Conservation (phyloP, 345 rosid genomes). For the Anacardium occidentale region DNA sequence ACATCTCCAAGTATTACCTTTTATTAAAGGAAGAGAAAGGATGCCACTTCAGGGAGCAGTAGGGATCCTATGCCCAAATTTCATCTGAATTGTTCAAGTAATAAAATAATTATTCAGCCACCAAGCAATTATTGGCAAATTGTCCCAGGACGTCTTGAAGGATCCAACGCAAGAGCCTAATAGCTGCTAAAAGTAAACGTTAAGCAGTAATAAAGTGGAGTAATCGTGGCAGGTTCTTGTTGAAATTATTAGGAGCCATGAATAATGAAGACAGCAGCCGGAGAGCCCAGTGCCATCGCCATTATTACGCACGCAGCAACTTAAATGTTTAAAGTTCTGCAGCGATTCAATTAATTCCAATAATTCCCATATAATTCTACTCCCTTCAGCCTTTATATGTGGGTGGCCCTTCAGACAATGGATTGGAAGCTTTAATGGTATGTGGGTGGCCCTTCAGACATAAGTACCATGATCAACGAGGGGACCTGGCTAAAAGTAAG, state of each 20-base stretch:
- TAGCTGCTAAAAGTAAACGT: neutral
- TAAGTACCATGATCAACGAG: no score
- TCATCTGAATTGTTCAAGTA: neutral
- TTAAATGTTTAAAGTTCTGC: no score
- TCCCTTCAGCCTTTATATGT: neutral
- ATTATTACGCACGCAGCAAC: neutral
- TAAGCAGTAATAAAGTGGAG: neutral
- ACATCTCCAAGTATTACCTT: no score
- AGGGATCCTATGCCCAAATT: conserved; percentile 16
- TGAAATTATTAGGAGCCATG: neutral
- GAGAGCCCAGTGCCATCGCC: neutral
- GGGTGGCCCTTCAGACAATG: neutral
- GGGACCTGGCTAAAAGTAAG: no score
- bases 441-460: no score
- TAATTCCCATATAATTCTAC: neutral
- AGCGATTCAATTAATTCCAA: neutral
- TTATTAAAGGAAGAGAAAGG: no score
- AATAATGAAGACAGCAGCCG: neutral
- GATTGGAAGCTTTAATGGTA: neutral
- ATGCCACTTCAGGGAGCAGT: conserved; percentile 2
- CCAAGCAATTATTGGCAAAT: conserved; percentile 13
- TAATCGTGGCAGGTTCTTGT: neutral
- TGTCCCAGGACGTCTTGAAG: neutral
- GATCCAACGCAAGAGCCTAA: conserved; percentile 13
- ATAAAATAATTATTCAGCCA: conserved; percentile 3